Percentiles rank a stretch among this genome's conserved stretches.
phyloP scores from a whole-genome alignment of 2,329 filamentous ascomycete genomes.

The Knoxdaviesia capensis region DNA sequence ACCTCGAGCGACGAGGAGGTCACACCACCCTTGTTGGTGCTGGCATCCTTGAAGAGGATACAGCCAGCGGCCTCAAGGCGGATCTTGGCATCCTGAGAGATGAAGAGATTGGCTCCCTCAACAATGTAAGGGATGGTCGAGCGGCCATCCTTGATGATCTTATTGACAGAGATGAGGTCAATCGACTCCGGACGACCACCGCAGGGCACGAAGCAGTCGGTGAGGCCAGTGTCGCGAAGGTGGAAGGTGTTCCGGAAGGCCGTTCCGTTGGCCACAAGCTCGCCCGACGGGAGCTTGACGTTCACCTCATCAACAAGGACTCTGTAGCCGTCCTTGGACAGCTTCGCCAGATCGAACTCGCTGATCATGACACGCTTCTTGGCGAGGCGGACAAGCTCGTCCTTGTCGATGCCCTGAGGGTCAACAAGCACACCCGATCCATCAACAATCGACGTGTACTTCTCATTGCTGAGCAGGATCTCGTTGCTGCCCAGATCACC shows the following conservation, averaged over 20 bases:
- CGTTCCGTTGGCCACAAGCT: constrained; percentile 76
- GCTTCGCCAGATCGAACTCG: constrained; percentile 66
- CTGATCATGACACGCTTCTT: constrained; percentile 77
- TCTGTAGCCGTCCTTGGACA: constrained; percentile 76
- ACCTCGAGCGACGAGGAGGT: constrained; percentile 95
- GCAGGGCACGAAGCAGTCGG: constrained; percentile 86
- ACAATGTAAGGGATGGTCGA: constrained; percentile 81
- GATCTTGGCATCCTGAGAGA: constrained; percentile 94
- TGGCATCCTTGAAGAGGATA: constrained; percentile 92
- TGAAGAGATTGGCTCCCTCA: constrained; percentile 94
- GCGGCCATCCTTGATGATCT: constrained; percentile 82
- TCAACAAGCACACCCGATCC: constrained; percentile 89
- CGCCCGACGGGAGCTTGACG: constrained; percentile 69
- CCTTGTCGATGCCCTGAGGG: constrained; percentile 67
- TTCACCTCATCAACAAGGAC: constrained; percentile 84
- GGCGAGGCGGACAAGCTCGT: constrained; percentile 68
- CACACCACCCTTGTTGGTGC: constrained; percentile 95
- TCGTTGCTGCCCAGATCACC: constrained; percentile 96
- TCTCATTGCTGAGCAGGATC: constrained; percentile 88
- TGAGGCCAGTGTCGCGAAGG: constrained; percentile 54
- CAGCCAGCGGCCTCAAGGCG: constrained; percentile 89
- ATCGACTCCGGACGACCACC: constrained; percentile 94
- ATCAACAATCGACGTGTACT: constrained; percentile 89
- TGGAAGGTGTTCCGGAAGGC: constrained; percentile 97
- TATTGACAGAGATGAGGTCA: constrained; percentile 69